Percentiles rank a stretch among this genome's conserved stretches.
These are phyloP conservation scores for Tetracentron sinense DNA, from an alignment of 164 flowering plant genomes.

Conservation along the genomic window DNA sequence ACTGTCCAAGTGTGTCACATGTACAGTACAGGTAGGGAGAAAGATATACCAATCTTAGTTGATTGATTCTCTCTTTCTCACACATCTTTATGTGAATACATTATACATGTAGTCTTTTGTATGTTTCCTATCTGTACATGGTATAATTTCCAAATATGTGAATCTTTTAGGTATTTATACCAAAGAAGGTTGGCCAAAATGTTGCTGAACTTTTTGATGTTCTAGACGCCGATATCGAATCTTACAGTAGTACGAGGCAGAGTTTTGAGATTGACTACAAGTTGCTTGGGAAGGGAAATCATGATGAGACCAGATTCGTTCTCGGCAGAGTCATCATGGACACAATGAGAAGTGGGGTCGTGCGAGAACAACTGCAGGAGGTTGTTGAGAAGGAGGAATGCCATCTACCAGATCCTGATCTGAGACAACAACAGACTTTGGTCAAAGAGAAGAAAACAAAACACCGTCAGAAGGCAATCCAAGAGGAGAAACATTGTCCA, in stretches of 20 bases:
- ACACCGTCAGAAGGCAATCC: background rate
- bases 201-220: conserved; percentile 42
- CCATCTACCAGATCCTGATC: background rate
- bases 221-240: conserved; percentile 30
- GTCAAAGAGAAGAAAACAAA: background rate
- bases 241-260: conserved; percentile 18
- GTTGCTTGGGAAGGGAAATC: conserved; percentile 48
- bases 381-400: background rate
- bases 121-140: background rate
- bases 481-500: background rate
- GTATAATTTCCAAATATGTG: conserved; percentile 1
- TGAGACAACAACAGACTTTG: background rate
- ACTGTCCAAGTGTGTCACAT: background rate
- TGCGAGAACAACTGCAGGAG: conserved; percentile 6
- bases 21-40: background rate
- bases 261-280: conserved; percentile 35
- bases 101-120: background rate
- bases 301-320: conserved; percentile 53
- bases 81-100: background rate
- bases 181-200: conserved; percentile 29
- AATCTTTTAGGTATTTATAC: conserved; percentile 51
- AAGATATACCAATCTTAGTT: too few species aligned
- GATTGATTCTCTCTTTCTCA: background rate
- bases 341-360: conserved; percentile 40
- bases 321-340: conserved; percentile 73